Percentiles rank a stretch among this genome's conserved stretches.
Evolutionary conservation across 441 rosid genomes (phyloP).

Genomic region (Capsella rubella): DNA sequence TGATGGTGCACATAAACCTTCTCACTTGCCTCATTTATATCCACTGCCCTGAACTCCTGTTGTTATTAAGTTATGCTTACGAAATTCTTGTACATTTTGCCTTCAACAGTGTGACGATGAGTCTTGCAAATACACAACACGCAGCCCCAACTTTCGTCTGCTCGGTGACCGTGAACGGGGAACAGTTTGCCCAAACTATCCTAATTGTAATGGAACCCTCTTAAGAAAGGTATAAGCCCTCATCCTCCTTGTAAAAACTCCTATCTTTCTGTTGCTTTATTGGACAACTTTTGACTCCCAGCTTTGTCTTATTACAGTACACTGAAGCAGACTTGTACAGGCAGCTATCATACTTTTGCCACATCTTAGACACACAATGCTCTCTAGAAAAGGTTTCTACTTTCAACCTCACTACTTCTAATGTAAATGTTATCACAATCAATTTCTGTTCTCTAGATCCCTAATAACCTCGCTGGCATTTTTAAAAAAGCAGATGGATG

Average conservation of each 20-base stretch:
- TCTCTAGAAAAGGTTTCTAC: constrained; percentile 72
- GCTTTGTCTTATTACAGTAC: constrained; percentile 55
- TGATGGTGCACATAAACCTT: not conserved
- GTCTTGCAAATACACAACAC: constrained; percentile 81
- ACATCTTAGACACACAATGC: constrained; percentile 72
- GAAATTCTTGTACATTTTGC: constrained; percentile 12
- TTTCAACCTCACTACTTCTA: no score
- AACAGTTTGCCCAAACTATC: constrained; percentile 92
- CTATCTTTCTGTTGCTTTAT: constrained; percentile 12
- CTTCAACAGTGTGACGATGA: constrained; percentile 85
- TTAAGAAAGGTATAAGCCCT: constrained; percentile 64
- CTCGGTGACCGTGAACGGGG: constrained; percentile 88
- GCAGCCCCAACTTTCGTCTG: constrained; percentile 66
- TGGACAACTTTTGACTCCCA: constrained; percentile 1
- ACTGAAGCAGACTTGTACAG: constrained; percentile 89
- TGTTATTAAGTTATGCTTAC: constrained; percentile 4
- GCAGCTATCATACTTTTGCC: constrained; percentile 87
- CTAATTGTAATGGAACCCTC: constrained; percentile 86
- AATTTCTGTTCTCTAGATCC: constrained; percentile 15
- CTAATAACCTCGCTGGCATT: constrained; percentile 10
- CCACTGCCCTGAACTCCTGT: not conserved
- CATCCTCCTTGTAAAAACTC: not conserved
- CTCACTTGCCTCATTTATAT: not conserved
- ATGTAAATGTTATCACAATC: not conserved
- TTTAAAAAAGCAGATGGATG: constrained; percentile 58